Evolutionary conservation across 2,329 filamentous ascomycete genomes (phyloP).

Genomic region (Annulohypoxylon truncatum): DNA sequence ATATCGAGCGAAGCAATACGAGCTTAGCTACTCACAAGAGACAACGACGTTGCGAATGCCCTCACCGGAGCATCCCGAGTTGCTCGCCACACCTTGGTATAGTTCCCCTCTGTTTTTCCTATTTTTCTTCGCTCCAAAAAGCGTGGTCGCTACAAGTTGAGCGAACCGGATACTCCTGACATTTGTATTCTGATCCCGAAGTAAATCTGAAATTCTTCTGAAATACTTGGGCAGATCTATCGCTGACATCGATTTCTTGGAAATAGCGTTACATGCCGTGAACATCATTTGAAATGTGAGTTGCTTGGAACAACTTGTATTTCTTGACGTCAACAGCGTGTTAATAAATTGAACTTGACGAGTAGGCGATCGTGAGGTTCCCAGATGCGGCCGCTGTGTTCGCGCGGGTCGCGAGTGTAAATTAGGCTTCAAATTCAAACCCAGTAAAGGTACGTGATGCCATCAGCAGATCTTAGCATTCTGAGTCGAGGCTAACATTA

Average conservation of each 20-base stretch:
- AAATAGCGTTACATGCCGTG: conserved; percentile 59
- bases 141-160: background rate
- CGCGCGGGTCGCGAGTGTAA: conserved; percentile 50
- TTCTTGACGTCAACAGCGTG: background rate
- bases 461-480: background rate
- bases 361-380: conserved; percentile 55
- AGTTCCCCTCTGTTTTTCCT: conserved; percentile 14
- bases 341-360: conserved; percentile 36
- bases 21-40: conserved; percentile 13
- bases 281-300: conserved; percentile 61
- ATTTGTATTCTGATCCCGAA: background rate
- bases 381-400: conserved; percentile 49
- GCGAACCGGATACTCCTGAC: background rate
- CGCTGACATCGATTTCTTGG: conserved; percentile 27
- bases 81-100: conserved; percentile 52
- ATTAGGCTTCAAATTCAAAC: conserved; percentile 51
- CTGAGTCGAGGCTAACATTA: conserved; percentile 1
- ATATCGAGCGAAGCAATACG: conserved; percentile 26
- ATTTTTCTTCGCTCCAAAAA: background rate
- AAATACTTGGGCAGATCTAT: background rate
- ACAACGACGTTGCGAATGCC: conserved; percentile 49
- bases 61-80: conserved; percentile 48
- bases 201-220: too few relatives aligned
- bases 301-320: background rate
- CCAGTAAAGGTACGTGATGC: conserved; percentile 45